These are phyloP conservation scores for Cadophora malorum DNA, from an alignment of 2,329 filamentous ascomycete genomes.

Conservation along the genomic window DNA sequence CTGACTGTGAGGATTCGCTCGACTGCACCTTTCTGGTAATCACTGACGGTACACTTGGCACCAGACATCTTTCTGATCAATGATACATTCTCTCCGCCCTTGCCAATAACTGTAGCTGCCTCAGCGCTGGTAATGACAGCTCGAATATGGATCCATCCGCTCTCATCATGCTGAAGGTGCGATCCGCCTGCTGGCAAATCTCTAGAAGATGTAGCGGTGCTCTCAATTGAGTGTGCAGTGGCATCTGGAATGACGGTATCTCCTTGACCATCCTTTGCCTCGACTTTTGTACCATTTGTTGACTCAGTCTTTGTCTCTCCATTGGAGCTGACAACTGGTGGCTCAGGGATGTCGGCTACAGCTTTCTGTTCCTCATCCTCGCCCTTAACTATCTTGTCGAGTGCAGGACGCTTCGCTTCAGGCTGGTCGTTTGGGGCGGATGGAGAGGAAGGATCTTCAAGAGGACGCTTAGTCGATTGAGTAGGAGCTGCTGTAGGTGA, in stretches of 20 bases:
- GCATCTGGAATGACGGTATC: slow-evolving; percentile 73
- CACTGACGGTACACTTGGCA: slow-evolving; percentile 98
- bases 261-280: slow-evolving; percentile 64
- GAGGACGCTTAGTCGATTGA: slow-evolving; percentile 84
- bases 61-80: slow-evolving; percentile 94
- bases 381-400: slow-evolving; percentile 87
- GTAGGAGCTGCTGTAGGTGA: slow-evolving; percentile 67
- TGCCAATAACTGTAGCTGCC: slow-evolving; percentile 96
- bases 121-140: slow-evolving; percentile 97
- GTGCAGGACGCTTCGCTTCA: slow-evolving; percentile 93
- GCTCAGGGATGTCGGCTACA: slow-evolving; percentile 48
- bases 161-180: slow-evolving; percentile 80
- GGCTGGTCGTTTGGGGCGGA: slow-evolving; percentile 91
- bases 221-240: slow-evolving; percentile 59
- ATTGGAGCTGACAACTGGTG: slow-evolving; percentile 53
- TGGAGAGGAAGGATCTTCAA: slow-evolving; percentile 96
- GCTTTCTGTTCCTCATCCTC: slow-evolving; percentile 54
- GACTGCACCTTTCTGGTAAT: slow-evolving; percentile 95
- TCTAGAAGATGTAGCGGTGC: slow-evolving; percentile 50
- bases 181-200: slow-evolving; percentile 43
- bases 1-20: slow-evolving; percentile 98
- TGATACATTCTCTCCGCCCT: slow-evolving; percentile 97
- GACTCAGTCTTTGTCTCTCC: slow-evolving; percentile 48
- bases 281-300: slow-evolving; percentile 56
- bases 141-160: slow-evolving; percentile 94